Base-by-base conservation (phyloP, 1,284 basidiomycete genomes). In the Trametes sp. region DNA sequence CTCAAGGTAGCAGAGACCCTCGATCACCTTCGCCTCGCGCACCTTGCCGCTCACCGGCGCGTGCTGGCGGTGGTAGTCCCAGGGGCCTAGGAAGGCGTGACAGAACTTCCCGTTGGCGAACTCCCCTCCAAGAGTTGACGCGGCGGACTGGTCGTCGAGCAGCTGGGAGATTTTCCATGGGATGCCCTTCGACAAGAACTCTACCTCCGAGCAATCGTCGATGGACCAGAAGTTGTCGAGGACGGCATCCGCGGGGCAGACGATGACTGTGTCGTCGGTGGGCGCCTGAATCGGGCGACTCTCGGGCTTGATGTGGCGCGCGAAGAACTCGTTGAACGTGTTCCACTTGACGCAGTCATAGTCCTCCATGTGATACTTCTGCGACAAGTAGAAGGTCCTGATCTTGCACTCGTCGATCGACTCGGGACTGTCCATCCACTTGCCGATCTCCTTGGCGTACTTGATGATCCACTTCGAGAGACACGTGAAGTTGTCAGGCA, bases 11-110 rank as follows among this genome's bases (percentile, higher is more conserved):
- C 68, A 68, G 35, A 71, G 53, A 49, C 69, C 68, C 2, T 59
- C 62, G 53, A 67, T 66, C 50, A 69, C 60, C 26, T 61, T 61
- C n/a, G 68, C 68, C 53, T 68, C 64, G 50, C 67, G 16, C 44
- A 71, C 63, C 9, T 23, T 57, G 33, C 69, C 69, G 13, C 60
- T 36, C 24, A 69, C 64, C 2, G 69, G 69, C 24, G 68, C 69
- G 48, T 71, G 69, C 59, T 67, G 66, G 50, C 64, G 68, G 58
- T 71, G 69, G 62, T 69, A 71, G 61, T 71, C 66, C 49, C 48
- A 56, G 42, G 68, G 44, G 48, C 44, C 48, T n/a, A 71, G 69
- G 65, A 69, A 67, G 13, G 68, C 58, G 61, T 71, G 69, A 21
- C 58, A 64, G 61, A 69, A 71, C 28, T 38, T 41, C 26, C 68